Evolutionary conservation across 257 asterid species (phyloP), one percentile per base, ranked within the genome.

Genomic region (Fraxinus pennsylvanica): DNA sequence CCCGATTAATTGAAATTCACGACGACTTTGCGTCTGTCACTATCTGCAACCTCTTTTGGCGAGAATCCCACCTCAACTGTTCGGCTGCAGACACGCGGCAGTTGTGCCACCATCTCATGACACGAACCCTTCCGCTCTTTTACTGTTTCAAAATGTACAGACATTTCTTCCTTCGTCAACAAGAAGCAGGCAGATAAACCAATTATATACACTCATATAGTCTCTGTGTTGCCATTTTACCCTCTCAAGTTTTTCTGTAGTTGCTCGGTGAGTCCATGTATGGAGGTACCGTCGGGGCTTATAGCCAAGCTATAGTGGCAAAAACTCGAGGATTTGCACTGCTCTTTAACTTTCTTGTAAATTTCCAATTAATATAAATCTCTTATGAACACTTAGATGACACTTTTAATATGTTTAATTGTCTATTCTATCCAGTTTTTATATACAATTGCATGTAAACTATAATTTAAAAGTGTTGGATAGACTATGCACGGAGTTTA

Each of bases 241-340:
- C 17, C 45, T 10, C 27, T 13, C 54, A 4, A 21, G 67, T 67
- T 63, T 27, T 27, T 27, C 33, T 63, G 41, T 33, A 69, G 76
- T 35, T n/a, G 76, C 61, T 4, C 29, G 36, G 5, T 1, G 10
- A 3, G 35, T 21, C 61, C 14, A 22, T 35, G 50, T 5, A 90
- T 94, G 98, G 92, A 92, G 85, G 94, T 94, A 9, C 98, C 98
- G 19, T 85, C 81, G 22, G 97, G 97, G 30, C 89, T 92, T 81
- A 68, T 81, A 9, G 94, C 94, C 1, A 94, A 78, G 86, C 81
- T 87, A 30, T 30, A 30, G 33, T 30, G 3, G 3, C 33, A 30
- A 30, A 30, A 30, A 30, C 33, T 30, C 3, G 33, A 1, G 0
- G 33, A 30, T 30, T 30, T 2, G 33, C 1, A 30, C 1, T 30